Evolutionary conservation across 331 rosid species (phyloP), one percentile per base, ranked within the genome.

Genomic region (Acacia concinna): DNA sequence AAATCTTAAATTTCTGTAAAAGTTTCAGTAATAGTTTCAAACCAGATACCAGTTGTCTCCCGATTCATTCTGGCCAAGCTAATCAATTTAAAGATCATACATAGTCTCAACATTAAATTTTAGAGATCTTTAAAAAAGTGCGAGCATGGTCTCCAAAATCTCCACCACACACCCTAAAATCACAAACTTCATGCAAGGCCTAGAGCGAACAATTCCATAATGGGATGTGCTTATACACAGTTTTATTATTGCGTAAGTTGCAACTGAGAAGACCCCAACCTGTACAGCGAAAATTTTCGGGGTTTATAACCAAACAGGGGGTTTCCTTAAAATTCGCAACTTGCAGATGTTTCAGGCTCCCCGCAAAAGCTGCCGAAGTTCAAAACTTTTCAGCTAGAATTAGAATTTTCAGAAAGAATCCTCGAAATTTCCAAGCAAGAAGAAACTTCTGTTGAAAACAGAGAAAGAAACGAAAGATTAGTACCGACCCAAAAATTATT

Each of bases 91-190:
- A 31, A 43, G 63, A 32, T 75, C 23, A 63, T 44, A 63, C 40
- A 78, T 40, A 78, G 74, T 78, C 81, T 69, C 28, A 78, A 85
- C 78, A 65, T 18, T 74, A 81, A 74, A 81, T 74, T 85, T 40
- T 62, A 85, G 74, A n/a, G 18, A 27, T 46, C 69, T 72, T 72
- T 38, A 21, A 34, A 72, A 30, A 80, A 72, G 11, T 13, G 1
- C 3, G 23, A 67, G 43, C 78, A 81, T 2, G 62, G 37, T 72
- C 31, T 49, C 70, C 65, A 11, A 47, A 40, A 9, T 46, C 23
- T 20, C 20, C 71, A 74, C 32, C 37, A 70, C 4, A 59, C 12
- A 41, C 59, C 62, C 56, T 15, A 76, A 71, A 75, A 41, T 38
- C 44, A 79, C 47, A 75, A 70, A 47, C 12, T 75, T 43, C 66